phyloP scores from a whole-genome alignment of 257 asterid genomes.

The Ballota nigra region DNA sequence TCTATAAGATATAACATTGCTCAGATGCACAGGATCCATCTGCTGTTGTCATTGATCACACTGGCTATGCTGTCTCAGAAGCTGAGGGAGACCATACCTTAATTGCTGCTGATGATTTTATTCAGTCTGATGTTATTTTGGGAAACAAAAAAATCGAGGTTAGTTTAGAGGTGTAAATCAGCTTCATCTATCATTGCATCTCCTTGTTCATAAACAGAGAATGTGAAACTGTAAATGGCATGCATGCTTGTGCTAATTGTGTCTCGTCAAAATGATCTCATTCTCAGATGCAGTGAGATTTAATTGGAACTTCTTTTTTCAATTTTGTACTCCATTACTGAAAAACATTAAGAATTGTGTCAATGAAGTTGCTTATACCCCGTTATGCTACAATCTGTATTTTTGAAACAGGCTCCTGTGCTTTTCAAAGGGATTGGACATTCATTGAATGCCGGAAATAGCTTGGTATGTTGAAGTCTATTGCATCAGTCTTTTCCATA shows the following conservation, averaged over 20 bases:
- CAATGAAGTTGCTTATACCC: not conserved
- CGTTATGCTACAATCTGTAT: slow-evolving; percentile 3
- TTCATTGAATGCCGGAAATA: slow-evolving; percentile 56
- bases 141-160: slow-evolving; percentile 69
- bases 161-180: slow-evolving; percentile 13
- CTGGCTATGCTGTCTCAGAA: slow-evolving; percentile 60
- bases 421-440: slow-evolving; percentile 77
- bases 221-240: not conserved
- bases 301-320: not conserved
- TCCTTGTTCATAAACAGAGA: not conserved
- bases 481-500: not conserved
- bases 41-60: slow-evolving; percentile 70
- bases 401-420: slow-evolving; percentile 60
- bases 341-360: not conserved
- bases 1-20: slow-evolving; percentile 1
- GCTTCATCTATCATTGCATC: not conserved
- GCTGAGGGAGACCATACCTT: slow-evolving; percentile 74
- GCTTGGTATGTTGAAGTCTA: slow-evolving; percentile 46
- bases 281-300: not conserved
- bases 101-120: slow-evolving; percentile 61
- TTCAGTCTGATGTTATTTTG: slow-evolving; percentile 61
- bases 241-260: not conserved
- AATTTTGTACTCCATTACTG: not conserved
- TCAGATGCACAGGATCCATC: slow-evolving; percentile 52
- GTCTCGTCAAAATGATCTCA: not conserved